Conservation (phyloP, 2,329 filamentous ascomycete species). For the Falciphora oryzae region DNA sequence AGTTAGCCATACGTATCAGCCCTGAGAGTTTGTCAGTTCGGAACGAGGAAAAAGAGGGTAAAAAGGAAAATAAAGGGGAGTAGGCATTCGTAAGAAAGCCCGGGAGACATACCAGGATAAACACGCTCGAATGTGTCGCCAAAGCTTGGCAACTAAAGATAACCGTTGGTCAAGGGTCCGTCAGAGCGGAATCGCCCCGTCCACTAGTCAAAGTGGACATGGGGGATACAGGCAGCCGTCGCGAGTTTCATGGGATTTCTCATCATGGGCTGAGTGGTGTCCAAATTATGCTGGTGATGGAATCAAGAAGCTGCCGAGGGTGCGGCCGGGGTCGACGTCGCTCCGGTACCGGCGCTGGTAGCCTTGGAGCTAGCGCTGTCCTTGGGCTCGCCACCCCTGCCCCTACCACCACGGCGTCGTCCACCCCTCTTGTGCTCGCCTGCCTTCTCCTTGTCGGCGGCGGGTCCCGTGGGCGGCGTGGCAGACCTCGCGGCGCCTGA, state of each 20-base stretch:
- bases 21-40: no score
- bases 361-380: neutral
- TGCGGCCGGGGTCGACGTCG: neutral
- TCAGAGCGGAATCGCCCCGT: neutral
- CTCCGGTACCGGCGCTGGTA: neutral
- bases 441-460: slow-evolving; percentile 4
- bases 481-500: neutral
- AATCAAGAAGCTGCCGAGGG: neutral
- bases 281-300: no score
- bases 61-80: no score
- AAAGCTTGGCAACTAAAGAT: neutral
- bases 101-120: neutral
- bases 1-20: no score
- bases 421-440: slow-evolving; percentile 14
- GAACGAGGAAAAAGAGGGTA: no score
- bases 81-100: no score
- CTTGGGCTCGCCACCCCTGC: slow-evolving; percentile 14
- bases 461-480: slow-evolving; percentile 2
- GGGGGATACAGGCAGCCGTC: neutral
- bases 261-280: neutral
- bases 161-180: neutral
- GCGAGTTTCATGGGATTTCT: neutral
- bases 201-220: neutral
- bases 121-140: neutral
- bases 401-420: slow-evolving; percentile 15